phyloP scores from a whole-genome alignment of 768 basidiomycete species.

The Candolleomyces efflorescens region DNA sequence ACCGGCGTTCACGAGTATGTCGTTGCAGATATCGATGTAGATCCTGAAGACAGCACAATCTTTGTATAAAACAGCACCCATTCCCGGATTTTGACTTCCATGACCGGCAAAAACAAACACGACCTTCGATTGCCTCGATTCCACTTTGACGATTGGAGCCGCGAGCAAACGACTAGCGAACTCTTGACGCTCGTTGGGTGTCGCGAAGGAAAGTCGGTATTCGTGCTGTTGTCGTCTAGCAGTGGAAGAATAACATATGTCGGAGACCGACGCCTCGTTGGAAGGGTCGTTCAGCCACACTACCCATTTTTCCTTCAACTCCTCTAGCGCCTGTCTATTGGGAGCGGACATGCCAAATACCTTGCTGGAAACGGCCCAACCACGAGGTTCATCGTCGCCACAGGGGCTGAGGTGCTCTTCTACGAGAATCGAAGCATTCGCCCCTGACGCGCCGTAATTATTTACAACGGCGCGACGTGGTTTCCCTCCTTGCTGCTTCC shows the following conservation, averaged over 20 bases:
- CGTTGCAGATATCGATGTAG: constrained; percentile 57
- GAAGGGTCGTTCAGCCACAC: constrained; percentile 38
- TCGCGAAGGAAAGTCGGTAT: constrained; percentile 49
- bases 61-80: constrained; percentile 56
- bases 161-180: constrained; percentile 40
- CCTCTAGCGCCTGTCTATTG: constrained; percentile 40
- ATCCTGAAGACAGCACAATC: constrained; percentile 42
- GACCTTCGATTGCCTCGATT: constrained; percentile 26
- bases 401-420: constrained; percentile 36
- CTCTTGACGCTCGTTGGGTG: constrained; percentile 33
- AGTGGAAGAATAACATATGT: constrained; percentile 65
- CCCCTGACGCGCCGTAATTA: constrained; percentile 75
- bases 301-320: constrained; percentile 43
- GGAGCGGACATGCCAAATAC: constrained; percentile 65
- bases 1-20: constrained; percentile 41
- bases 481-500: constrained; percentile 31
- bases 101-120: constrained; percentile 76
- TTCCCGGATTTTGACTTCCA: constrained; percentile 61
- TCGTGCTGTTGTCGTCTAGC: constrained; percentile 57
- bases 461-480: constrained; percentile 58
- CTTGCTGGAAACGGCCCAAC: constrained; percentile 18
- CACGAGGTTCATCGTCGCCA: neutral
- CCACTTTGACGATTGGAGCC: constrained; percentile 27
- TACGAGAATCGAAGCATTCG: constrained; percentile 58
- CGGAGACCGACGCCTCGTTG: constrained; percentile 25